Conservation (phyloP, 768 basidiomycete genomes). For the Rhodotorula toruloides region DNA sequence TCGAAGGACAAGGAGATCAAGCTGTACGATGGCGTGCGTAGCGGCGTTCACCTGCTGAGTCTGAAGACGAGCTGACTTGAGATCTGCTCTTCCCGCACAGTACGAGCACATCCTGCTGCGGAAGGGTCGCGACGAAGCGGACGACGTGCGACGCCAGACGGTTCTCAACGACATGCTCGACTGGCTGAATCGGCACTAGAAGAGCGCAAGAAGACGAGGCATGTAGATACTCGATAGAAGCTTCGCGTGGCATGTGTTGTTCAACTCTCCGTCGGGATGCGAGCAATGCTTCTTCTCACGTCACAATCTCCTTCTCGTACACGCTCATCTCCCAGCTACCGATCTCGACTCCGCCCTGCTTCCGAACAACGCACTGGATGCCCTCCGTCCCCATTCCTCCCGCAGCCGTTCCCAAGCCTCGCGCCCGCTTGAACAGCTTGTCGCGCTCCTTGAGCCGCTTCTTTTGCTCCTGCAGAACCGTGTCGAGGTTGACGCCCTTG, state of each 20-base stretch:
- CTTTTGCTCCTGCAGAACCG: neutral
- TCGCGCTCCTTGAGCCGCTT: neutral
- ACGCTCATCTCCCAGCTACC: constrained; percentile 23
- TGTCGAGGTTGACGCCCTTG: neutral
- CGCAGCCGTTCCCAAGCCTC: neutral
- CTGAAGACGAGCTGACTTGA: too few relatives aligned
- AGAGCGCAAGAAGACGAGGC: neutral
- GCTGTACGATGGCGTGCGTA: constrained; percentile 22
- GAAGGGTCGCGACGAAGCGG: constrained; percentile 33
- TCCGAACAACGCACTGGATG: constrained; percentile 21
- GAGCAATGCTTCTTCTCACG: neutral
- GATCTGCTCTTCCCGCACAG: too few relatives aligned
- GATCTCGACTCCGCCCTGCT: constrained; percentile 15
- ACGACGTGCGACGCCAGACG: constrained; percentile 33
- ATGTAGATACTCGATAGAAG: too few relatives aligned
- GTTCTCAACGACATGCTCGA: constrained; percentile 36
- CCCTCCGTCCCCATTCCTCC: constrained; percentile 6
- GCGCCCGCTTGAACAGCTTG: too few relatives aligned
- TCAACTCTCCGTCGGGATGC: too few relatives aligned
- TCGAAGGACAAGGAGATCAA: constrained; percentile 36
- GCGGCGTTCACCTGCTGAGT: neutral
- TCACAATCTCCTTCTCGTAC: constrained; percentile 2
- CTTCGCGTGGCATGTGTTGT: too few relatives aligned
- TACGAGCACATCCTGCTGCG: constrained; percentile 39
- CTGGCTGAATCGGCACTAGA: constrained; percentile 35